Evolutionary conservation across 805 yeast genomes (phyloP), one percentile per base, ranked within the genome.

Genomic region (Saturnispora mendoncae): DNA sequence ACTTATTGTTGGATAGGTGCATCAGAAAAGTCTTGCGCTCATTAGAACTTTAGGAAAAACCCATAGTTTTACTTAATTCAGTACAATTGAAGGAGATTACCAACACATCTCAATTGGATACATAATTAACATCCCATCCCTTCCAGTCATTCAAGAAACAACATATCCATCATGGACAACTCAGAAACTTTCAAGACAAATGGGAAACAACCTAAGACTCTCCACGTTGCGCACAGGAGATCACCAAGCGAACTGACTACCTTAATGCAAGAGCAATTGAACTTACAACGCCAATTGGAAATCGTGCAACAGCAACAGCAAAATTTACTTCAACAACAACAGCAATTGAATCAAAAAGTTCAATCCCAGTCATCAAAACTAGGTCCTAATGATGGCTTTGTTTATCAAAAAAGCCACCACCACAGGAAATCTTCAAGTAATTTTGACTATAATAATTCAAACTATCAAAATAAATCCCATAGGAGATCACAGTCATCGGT

Each of bases 241-340:
- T 83, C 97, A 3, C 97, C 97, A n/a, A 78, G 88, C 51, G 98
- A 92, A 60, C 69, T 92, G 58, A 90, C 97, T 2, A 83, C 82
- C 42, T 68, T 90, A 49, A 90, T 90, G 95, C 70, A 80, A 54
- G 97, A 90, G 62, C 94, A 84, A 57, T 76, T 83, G 58, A 79
- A 81, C 44, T 70, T 92, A 45, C 97, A 92, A 62, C 87, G 90
- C 53, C 97, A 90, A 58, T 71, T 88, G 65, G 97, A 92, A 53
- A 69, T 77, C 49, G 94, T 86, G 2, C 95, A 87, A 59, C 88
- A 82, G 18, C 96, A 88, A 57, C 96, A 84, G 58, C 94, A 86
- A 60, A 95, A 84, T 53, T 72, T 87, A 36, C 58, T 84, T 50
- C 92, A 82, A 56, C 94, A 77, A 46, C 78, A 64, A 46, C 74